Evolutionary conservation across 495 filamentous ascomycete genomes (phyloP).

Genomic region (Echria macrotheca): DNA sequence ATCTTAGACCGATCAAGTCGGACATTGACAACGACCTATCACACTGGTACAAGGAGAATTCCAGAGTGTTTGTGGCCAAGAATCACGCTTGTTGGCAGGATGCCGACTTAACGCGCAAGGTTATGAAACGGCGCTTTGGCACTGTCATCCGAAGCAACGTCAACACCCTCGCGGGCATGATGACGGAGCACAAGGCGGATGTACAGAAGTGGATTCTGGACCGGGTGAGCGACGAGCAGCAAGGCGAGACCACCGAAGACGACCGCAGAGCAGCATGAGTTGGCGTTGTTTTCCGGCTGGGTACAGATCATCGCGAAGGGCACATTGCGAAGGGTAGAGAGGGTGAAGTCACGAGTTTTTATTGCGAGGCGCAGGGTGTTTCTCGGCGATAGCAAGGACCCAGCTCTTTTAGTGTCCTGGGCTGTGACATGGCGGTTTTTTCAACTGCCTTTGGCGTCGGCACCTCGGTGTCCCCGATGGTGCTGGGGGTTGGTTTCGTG

Average conservation of each 20-base stretch:
- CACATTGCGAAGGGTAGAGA: neutral
- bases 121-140: conserved; percentile 63
- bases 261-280: no score
- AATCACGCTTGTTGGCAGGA: conserved; percentile 68
- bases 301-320: neutral
- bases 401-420: no score
- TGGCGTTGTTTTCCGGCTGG: no score
- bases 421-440: no score
- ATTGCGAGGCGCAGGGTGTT: no score
- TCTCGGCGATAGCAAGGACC: no score
- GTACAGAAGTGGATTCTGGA: conserved; percentile 51
- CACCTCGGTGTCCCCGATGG: no score
- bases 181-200: conserved; percentile 52
- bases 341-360: no score
- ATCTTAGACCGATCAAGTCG: conserved; percentile 61
- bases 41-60: conserved; percentile 68
- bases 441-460: no score
- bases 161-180: conserved; percentile 57
- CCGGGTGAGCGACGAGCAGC: conserved; percentile 32
- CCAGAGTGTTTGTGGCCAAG: conserved; percentile 64
- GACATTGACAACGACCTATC: conserved; percentile 59
- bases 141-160: conserved; percentile 50
- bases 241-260: conserved; percentile 34
- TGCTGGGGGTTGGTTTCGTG: no score
- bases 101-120: conserved; percentile 47